Base-by-base conservation (phyloP, 768 basidiomycete genomes). In the Clitopilus hobsonii region DNA sequence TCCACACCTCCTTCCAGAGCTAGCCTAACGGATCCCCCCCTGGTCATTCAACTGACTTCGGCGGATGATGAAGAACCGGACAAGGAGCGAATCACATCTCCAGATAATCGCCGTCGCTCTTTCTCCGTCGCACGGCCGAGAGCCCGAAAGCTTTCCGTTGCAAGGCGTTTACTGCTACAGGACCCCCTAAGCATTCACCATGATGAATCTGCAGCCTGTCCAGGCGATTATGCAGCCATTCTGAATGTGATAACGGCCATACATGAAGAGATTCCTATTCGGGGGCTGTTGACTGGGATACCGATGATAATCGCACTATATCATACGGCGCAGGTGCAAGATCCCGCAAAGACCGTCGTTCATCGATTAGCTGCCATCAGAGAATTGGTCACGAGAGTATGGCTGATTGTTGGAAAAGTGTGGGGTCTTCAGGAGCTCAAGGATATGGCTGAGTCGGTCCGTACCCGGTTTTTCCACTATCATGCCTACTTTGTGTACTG, bases 301-400 rank as follows among this genome's bases (percentile, higher is more conserved):
- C 94, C 94, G 4, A 94, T 97, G 91, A 69, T 97, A 24, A 65
- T 91, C n/a, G 85, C 89, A 1, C 67, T 96, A 50, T 82, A 90
- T 54, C 67, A 62, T 6, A 81, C 81, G 8, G 71, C 80, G 3
- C 74, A 74, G 28, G 61, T 74, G 24, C 73, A 74, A n/a, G 72
- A 75, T 16, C 63, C 64, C 10, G 68, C 71, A 27, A 74, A 81
- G 56, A 52, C 64, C 45, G 67, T 68, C n/a, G 65, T 64, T 24
- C 73, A 73, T 58, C 82, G 83, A 56, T 71, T 75, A 23, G 72
- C 68, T 54, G 79, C 78, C 3, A 76, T 94, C 36, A 83, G 79
- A 57, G 85, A 86, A 63, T 64, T 91, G 28, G 61, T 93, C 11
- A 74, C 80, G 10, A 79, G 75, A 29, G 73, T 84, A 10, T 95